phyloP scores from a whole-genome alignment of 139 green algal species.

The Coelastrella sp. region DNA sequence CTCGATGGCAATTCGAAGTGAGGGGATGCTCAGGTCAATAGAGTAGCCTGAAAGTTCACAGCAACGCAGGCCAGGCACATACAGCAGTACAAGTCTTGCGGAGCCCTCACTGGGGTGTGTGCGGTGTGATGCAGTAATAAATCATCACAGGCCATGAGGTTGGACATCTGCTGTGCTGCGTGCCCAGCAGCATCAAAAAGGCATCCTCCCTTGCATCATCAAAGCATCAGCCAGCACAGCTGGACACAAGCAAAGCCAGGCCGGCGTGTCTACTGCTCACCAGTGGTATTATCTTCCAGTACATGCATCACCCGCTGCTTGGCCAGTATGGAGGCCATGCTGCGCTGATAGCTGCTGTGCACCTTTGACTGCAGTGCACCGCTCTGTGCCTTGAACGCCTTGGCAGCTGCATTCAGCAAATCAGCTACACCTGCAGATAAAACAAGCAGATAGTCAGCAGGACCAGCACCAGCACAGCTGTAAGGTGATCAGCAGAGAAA shows the following conservation, averaged over 20 bases:
- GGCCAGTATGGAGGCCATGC: conserved; percentile 56
- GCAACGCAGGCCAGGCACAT: conserved; percentile 3
- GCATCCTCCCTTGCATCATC: background rate
- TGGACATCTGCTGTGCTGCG: no score
- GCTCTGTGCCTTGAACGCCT: conserved; percentile 11
- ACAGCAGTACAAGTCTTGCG: no score
- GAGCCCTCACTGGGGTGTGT: no score
- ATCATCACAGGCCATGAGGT: no score
- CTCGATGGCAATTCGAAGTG: conserved; percentile 62
- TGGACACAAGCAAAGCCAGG: background rate
- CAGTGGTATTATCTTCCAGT: conserved; percentile 61
- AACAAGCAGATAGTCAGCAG: background rate
- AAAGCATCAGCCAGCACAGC: background rate
- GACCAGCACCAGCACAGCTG: background rate
- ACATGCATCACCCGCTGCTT: conserved; percentile 54
- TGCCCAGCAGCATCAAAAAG: no score
- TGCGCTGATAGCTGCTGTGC: conserved; percentile 64
- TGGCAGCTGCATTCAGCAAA: conserved; percentile 41
- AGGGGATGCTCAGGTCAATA: conserved; percentile 61
- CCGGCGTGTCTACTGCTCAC: conserved; percentile 6
- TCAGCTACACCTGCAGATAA: conserved; percentile 33
- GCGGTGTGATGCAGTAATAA: no score
- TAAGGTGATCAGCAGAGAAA: no score
- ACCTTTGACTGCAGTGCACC: conserved; percentile 31
- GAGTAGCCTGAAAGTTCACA: conserved; percentile 61